Evolutionary conservation across 345 rosid species (phyloP).

Genomic region (Ceriops decandra): DNA sequence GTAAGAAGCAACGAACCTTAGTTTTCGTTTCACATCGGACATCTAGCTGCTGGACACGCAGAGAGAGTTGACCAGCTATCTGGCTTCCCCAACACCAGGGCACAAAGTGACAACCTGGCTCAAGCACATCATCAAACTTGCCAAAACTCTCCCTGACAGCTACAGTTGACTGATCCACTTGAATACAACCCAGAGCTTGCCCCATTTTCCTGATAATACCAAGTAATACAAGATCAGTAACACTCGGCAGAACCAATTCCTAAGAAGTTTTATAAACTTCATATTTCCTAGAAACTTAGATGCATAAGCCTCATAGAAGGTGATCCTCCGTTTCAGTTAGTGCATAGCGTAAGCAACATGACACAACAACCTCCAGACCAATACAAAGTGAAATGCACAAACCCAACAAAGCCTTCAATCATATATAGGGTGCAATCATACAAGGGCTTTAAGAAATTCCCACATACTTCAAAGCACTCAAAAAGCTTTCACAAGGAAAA

Average conservation of each 20-base stretch:
- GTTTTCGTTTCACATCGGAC: conserved; percentile 91
- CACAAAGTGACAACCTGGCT: conserved; percentile 77
- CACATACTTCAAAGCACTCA: too few species aligned
- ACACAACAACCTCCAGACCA: too few species aligned
- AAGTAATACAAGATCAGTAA: not conserved
- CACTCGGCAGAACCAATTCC: not conserved
- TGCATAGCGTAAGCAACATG: too few species aligned
- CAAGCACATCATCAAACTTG: conserved; percentile 64
- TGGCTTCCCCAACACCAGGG: conserved; percentile 80
- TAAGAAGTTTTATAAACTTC: not conserved
- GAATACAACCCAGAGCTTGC: conserved; percentile 55
- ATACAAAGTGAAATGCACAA: too few species aligned
- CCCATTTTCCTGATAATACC: conserved; percentile 42
- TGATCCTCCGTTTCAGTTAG: too few species aligned
- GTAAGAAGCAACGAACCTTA: conserved; percentile 40
- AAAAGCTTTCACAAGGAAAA: too few species aligned
- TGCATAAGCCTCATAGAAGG: not conserved
- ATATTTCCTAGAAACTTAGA: not conserved
- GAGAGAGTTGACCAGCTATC: conserved; percentile 62
- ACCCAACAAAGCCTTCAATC: too few species aligned
- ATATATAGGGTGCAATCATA: too few species aligned
- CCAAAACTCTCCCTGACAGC: conserved; percentile 69
- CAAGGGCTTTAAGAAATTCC: too few species aligned
- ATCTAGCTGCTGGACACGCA: conserved; percentile 80
- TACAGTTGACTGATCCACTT: conserved; percentile 77